These are phyloP conservation scores for Tetrahymena malaccensis DNA, from an alignment of 73 alveolate genomes.

Conservation along the genomic window DNA sequence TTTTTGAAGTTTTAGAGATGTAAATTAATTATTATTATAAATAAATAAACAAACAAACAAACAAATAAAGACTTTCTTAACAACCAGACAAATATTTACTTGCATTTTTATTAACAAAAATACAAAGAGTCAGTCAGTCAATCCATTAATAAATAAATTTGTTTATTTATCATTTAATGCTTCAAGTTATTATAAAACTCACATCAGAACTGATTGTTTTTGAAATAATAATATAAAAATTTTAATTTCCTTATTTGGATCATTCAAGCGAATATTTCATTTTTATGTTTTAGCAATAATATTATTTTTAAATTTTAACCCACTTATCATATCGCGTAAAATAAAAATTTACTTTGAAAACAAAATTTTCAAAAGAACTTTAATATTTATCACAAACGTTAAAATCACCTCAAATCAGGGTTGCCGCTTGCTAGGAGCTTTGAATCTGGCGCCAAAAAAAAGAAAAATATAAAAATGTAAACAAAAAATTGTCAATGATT, in stretches of 20 bases:
- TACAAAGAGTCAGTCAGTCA: too few relatives aligned
- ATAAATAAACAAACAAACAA: too few relatives aligned
- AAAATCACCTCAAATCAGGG: background rate
- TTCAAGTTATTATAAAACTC: background rate
- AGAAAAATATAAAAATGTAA: too few relatives aligned
- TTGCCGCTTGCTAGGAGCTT: background rate
- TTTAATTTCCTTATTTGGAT: background rate
- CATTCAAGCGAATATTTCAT: background rate
- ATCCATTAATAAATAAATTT: too few relatives aligned
- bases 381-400: too few relatives aligned
- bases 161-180: too few relatives aligned
- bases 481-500: background rate
- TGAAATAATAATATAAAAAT: too few relatives aligned
- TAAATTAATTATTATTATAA: too few relatives aligned
- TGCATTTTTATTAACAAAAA: background rate
- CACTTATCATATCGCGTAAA: background rate
- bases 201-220: background rate
- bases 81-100: background rate
- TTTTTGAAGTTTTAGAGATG: background rate
- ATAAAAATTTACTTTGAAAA: too few relatives aligned
- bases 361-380: too few relatives aligned
- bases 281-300: background rate
- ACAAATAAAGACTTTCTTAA: background rate
- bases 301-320: too few relatives aligned
- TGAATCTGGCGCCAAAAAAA: background rate